These are phyloP conservation scores for Sanghuangporus weigelae DNA, from an alignment of 1,284 basidiomycete genomes.

Conservation along the genomic window DNA sequence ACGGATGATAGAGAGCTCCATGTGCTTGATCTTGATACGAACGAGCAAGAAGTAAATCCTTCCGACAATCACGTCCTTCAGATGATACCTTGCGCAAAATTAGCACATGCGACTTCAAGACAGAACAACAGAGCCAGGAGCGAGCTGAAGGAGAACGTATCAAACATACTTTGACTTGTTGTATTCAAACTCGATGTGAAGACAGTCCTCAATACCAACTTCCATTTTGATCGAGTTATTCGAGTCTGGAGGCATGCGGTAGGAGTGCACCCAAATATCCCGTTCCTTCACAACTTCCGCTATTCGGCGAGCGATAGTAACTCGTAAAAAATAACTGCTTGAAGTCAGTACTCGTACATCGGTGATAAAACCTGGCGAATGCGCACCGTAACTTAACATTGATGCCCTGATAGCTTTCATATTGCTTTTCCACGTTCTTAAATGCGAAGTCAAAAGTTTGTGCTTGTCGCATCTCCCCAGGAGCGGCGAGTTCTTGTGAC, in stretches of 20 bases:
- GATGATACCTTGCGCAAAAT: slow-evolving; percentile 71
- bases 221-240: slow-evolving; percentile 99
- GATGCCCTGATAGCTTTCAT: slow-evolving; percentile 96
- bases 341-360: too few relatives aligned
- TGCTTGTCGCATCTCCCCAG: slow-evolving; percentile 91
- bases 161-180: slow-evolving; percentile 91
- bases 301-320: slow-evolving; percentile 85
- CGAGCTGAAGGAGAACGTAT: not conserved
- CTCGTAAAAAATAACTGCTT: slow-evolving; percentile 86
- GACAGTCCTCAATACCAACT: slow-evolving; percentile 97
- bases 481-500: slow-evolving; percentile 90
- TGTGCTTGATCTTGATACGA: slow-evolving; percentile 99
- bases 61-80: slow-evolving; percentile 99
- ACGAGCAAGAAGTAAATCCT: slow-evolving; percentile 99
- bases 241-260: slow-evolving; percentile 95
- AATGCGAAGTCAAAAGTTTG: slow-evolving; percentile 96
- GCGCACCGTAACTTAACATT: slow-evolving; percentile 92
- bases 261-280: slow-evolving; percentile 97
- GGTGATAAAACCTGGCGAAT: not conserved
- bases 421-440: slow-evolving; percentile 99
- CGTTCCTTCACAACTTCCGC: slow-evolving; percentile 91
- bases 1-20: slow-evolving; percentile 98
- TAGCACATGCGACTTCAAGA: not conserved
- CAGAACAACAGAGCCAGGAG: not conserved
- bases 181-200: slow-evolving; percentile 99